These are phyloP conservation scores for Edaphochlamys debaryana DNA, from an alignment of 139 green algal species.

Conservation along the genomic window DNA sequence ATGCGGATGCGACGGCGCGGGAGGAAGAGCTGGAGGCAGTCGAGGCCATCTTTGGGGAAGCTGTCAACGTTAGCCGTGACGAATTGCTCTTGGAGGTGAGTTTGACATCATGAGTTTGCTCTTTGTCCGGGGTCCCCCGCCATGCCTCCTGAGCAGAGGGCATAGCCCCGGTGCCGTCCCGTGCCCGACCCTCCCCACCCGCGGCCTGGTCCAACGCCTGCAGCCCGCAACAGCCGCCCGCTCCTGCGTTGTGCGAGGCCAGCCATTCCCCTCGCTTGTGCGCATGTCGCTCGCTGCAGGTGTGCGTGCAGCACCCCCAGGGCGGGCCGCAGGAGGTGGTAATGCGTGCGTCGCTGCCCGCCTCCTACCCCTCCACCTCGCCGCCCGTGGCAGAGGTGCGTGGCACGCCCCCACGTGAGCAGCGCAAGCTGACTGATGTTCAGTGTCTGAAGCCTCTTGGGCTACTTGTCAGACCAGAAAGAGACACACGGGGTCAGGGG, in stretches of 20 bases:
- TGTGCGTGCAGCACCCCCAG: constrained; percentile 51
- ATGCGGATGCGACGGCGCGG: no score
- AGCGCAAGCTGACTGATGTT: background rate
- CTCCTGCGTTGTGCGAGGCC: background rate
- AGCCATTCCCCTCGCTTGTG: background rate
- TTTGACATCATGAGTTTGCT: background rate
- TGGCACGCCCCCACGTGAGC: no score
- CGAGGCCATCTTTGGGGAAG: constrained; percentile 74
- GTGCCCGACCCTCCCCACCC: background rate
- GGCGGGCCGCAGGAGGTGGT: constrained; percentile 36
- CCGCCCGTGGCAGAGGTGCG: no score
- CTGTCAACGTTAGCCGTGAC: constrained; percentile 14
- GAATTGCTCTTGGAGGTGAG: constrained; percentile 21
- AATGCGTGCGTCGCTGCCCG: constrained; percentile 59
- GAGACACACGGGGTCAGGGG: background rate
- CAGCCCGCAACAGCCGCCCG: background rate
- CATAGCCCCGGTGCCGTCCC: background rate
- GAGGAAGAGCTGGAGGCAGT: constrained; percentile 69
- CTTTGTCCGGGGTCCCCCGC: no score
- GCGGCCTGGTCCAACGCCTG: background rate
- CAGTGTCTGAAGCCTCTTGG: background rate
- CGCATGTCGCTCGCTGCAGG: constrained; percentile 37
- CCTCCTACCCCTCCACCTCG: constrained; percentile 62
- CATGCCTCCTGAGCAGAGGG: no score
- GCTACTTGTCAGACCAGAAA: no score